These are phyloP conservation scores for Chrysosporium keratinophilum DNA, from an alignment of 2,329 filamentous ascomycete genomes.

Conservation along the genomic window DNA sequence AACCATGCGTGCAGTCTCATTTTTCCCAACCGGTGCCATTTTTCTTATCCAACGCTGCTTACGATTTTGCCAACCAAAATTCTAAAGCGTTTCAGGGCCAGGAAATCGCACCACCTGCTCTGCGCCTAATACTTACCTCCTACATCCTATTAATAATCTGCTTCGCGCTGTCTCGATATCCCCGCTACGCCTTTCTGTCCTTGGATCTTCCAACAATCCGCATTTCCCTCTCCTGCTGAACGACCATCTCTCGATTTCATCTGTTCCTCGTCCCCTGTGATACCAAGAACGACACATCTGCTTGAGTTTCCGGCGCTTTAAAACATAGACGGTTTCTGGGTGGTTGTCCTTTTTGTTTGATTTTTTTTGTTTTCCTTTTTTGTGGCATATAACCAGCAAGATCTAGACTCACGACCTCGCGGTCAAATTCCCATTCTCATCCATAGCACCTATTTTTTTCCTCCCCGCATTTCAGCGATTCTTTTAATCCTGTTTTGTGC, in stretches of 20 bases:
- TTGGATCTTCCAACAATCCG: neutral
- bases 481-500: conserved; percentile 10
- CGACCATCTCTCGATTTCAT: conserved; percentile 6
- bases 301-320: conserved; percentile 8
- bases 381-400: conserved; percentile 8
- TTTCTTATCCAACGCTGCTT: neutral
- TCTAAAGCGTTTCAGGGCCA: neutral
- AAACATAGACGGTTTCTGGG: conserved; percentile 9
- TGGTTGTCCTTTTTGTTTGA: neutral
- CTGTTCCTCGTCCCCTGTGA: conserved; percentile 3
- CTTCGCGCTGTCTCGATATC: neutral
- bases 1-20: neutral
- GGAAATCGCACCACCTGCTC: conserved; percentile 2
- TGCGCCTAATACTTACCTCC: conserved; percentile 5
- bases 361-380: neutral
- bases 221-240: neutral
- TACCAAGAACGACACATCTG: conserved; percentile 10
- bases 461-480: conserved; percentile 7
- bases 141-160: neutral
- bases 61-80: neutral
- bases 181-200: neutral
- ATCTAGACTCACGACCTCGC: conserved; percentile 7
- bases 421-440: neutral
- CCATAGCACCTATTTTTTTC: neutral
- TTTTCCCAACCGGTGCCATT: conserved; percentile 1